Percentiles rank a stretch among this genome's conserved stretches.
phyloP scores from a whole-genome alignment of 2,329 filamentous ascomycete species.

The Diaporthe eres region DNA sequence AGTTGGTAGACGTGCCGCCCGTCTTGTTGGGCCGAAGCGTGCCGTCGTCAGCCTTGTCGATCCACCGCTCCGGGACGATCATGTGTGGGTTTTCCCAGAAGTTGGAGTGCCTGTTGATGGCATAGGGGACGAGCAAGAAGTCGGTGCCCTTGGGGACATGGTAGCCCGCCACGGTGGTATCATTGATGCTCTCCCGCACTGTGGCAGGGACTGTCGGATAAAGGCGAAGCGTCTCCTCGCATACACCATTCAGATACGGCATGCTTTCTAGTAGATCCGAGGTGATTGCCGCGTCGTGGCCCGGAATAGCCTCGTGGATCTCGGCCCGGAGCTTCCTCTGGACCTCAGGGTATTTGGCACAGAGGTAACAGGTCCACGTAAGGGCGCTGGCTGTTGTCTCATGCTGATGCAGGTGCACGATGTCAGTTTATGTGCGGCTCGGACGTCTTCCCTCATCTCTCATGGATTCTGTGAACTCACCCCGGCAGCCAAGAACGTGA shows the following conservation, averaged over 20 bases:
- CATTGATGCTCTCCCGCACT: background rate
- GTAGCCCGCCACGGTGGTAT: slow-evolving; percentile 31
- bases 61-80: slow-evolving; percentile 59
- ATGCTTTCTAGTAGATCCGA: slow-evolving; percentile 35
- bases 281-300: slow-evolving; percentile 18
- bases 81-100: slow-evolving; percentile 57
- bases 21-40: slow-evolving; percentile 38
- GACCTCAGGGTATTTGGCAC: slow-evolving; percentile 37
- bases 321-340: slow-evolving; percentile 34
- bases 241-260: slow-evolving; percentile 38
- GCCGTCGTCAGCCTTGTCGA: slow-evolving; percentile 46
- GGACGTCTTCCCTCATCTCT: background rate
- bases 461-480: slow-evolving; percentile 2
- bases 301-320: slow-evolving; percentile 25
- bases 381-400: slow-evolving; percentile 36
- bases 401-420: slow-evolving; percentile 9
- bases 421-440: background rate
- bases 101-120: slow-evolving; percentile 56
- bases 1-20: slow-evolving; percentile 36
- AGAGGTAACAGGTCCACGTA: slow-evolving; percentile 38
- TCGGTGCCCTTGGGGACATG: slow-evolving; percentile 36
- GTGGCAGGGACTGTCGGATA: slow-evolving; percentile 14
- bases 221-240: slow-evolving; percentile 34
- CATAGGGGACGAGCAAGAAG: slow-evolving; percentile 43
- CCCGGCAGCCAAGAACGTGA: slow-evolving; percentile 36